These are phyloP conservation scores for Citrus australasica DNA, from an alignment of 345 rosid genomes.

Conservation along the genomic window DNA sequence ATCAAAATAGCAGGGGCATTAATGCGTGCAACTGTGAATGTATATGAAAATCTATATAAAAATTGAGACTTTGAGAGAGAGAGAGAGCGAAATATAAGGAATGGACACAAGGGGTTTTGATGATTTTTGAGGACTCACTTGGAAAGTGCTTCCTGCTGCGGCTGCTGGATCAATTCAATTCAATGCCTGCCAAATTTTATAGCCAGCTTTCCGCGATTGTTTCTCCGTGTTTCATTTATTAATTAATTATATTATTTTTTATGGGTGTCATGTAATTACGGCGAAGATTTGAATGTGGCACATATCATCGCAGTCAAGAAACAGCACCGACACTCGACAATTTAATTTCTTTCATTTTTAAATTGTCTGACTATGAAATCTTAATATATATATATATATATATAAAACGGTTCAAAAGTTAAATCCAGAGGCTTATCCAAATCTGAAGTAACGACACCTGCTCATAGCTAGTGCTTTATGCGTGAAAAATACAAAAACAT, in stretches of 20 bases:
- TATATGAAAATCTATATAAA: not conserved
- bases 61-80: conserved; percentile 1
- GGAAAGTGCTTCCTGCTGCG: not conserved
- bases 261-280: not conserved
- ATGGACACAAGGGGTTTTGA: not conserved
- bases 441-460: too few relatives aligned
- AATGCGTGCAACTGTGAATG: not conserved
- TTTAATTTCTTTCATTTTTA: not conserved
- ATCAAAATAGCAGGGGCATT: not conserved
- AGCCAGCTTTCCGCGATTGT: too few relatives aligned
- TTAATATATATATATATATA: not conserved
- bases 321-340: conserved; percentile 26
- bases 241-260: not conserved
- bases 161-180: not conserved
- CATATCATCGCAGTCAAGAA: not conserved
- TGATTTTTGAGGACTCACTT: not conserved
- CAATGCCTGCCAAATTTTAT: not conserved
- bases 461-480: too few relatives aligned
- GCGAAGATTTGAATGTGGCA: conserved; percentile 1
- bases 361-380: not conserved
- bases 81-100: not conserved
- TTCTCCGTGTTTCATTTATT: not conserved
- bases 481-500: too few relatives aligned
- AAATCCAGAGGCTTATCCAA: too few relatives aligned
- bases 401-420: not conserved